Conservation (phyloP, 768 basidiomycete genomes). For the Boletus sensibilis region DNA sequence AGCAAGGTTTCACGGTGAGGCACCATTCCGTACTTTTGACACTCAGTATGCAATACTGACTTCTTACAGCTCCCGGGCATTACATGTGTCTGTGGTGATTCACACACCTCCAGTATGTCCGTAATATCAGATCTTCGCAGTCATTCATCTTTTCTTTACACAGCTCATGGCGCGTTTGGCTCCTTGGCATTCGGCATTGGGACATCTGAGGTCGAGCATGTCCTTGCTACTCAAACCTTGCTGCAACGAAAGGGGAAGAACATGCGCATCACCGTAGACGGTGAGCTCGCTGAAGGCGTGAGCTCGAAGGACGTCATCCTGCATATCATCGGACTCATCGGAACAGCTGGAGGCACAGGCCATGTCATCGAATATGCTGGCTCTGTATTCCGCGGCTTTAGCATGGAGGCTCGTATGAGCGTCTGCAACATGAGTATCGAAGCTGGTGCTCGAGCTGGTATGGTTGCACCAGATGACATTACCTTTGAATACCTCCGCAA, state of each 20-base stretch:
- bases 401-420: conserved; percentile 90
- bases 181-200: conserved; percentile 93
- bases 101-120: conserved; percentile 83
- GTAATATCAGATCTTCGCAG: not conserved
- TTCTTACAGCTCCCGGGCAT: conserved; percentile 62
- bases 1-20: conserved; percentile 85
- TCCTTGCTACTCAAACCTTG: conserved; percentile 88
- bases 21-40: not conserved
- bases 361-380: conserved; percentile 89
- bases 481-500: conserved; percentile 83
- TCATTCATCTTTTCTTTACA: conserved; percentile 1
- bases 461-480: conserved; percentile 87
- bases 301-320: conserved; percentile 89
- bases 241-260: conserved; percentile 87
- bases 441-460: conserved; percentile 88
- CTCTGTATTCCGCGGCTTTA: conserved; percentile 79
- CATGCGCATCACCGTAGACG: conserved; percentile 89
- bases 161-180: conserved; percentile 90
- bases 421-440: conserved; percentile 97
- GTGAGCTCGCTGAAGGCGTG: conserved; percentile 76
- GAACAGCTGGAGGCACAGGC: conserved; percentile 93
- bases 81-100: conserved; percentile 89
- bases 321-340: conserved; percentile 87
- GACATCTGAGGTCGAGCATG: conserved; percentile 92
- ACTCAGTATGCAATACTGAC: not conserved